phyloP scores from a whole-genome alignment of 805 yeast species.

The Nakazawaea peltata region DNA sequence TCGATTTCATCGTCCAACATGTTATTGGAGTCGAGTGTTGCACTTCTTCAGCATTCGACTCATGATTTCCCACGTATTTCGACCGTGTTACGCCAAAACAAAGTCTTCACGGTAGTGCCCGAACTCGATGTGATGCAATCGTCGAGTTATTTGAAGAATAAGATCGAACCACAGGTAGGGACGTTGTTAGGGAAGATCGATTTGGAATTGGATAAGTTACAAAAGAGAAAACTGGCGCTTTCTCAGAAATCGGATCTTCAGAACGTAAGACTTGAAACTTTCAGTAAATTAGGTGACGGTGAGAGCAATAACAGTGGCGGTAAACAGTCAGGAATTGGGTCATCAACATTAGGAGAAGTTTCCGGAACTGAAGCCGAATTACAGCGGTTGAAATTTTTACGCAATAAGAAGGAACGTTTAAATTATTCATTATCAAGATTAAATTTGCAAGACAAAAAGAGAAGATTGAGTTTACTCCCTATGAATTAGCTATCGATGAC shows the following conservation, averaged over 20 bases:
- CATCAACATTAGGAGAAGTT: slow-evolving; percentile 9
- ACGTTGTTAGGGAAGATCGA: slow-evolving; percentile 24
- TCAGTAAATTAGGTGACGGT: slow-evolving; percentile 13
- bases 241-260: slow-evolving; percentile 32
- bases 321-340: slow-evolving; percentile 1
- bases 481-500: slow-evolving; percentile 15
- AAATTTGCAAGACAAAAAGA: slow-evolving; percentile 18
- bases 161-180: slow-evolving; percentile 34
- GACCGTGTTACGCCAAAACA: slow-evolving; percentile 31
- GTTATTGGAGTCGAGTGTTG: slow-evolving; percentile 7
- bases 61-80: slow-evolving; percentile 30
- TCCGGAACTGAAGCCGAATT: slow-evolving; percentile 26
- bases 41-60: slow-evolving; percentile 5
- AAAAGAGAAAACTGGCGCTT: slow-evolving; percentile 24
- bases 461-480: slow-evolving; percentile 17
- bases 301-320: slow-evolving; percentile 10
- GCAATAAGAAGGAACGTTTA: slow-evolving; percentile 35
- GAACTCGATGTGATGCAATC: slow-evolving; percentile 37
- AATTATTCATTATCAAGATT: slow-evolving; percentile 27
- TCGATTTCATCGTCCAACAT: slow-evolving; percentile 1
- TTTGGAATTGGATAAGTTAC: slow-evolving; percentile 24
- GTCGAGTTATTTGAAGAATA: slow-evolving; percentile 25
- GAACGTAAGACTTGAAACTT: slow-evolving; percentile 26
- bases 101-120: slow-evolving; percentile 44
- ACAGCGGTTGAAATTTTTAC: slow-evolving; percentile 29